Evolutionary conservation across 1,139 yeast genomes (phyloP), one percentile per base, ranked within the genome.

Genomic region (Geotrichum klebahnii): DNA sequence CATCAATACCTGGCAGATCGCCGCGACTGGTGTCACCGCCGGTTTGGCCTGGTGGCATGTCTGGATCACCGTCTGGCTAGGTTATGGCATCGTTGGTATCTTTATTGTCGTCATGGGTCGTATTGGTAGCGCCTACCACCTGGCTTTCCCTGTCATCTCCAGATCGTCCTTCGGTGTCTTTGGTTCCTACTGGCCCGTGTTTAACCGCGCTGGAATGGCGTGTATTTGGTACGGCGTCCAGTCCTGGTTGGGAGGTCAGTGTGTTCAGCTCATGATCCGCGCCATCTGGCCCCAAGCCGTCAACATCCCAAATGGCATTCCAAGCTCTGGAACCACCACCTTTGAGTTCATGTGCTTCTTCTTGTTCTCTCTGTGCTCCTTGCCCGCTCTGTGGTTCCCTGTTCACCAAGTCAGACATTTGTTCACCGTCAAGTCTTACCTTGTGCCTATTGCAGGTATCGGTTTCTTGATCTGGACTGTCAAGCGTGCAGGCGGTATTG

Each of bases 11-110:
- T 87, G 94, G 90, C 90, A 85, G 70, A 86, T 88, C 61, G 95
- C 95, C 5, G 81, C 92, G 3, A 83, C 94, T 0, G 94, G 95
- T 57, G 82, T 83, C 53, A 73, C 72, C 49, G 76, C 78, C 37
- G 92, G 92, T 5, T 71, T 87, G 68, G 79, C 82, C 16, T 86
- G 95, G 95, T 87, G 95, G 94, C 89, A 81, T 65, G 81, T 85
- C 14, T 87, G 95, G 95, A 64, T 86, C 31, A 78, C 92, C 0
- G 90, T 87, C 22, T 85, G 95, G 94, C 52, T 66, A 20, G 72
- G 71, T 4, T 67, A 68, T 52, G 54, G 65, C 33, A 47, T 68
- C 22, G 60, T 70, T 10, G 69, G 61, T 2, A 32, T 53, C 10
- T 59, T 68, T 47, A 66, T 71, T 17, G 63, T 66, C 17, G 44